Percentiles rank a stretch among this genome's conserved stretches.
Conservation (phyloP, 2,329 filamentous ascomycete genomes). For the Penicillium sp. region DNA sequence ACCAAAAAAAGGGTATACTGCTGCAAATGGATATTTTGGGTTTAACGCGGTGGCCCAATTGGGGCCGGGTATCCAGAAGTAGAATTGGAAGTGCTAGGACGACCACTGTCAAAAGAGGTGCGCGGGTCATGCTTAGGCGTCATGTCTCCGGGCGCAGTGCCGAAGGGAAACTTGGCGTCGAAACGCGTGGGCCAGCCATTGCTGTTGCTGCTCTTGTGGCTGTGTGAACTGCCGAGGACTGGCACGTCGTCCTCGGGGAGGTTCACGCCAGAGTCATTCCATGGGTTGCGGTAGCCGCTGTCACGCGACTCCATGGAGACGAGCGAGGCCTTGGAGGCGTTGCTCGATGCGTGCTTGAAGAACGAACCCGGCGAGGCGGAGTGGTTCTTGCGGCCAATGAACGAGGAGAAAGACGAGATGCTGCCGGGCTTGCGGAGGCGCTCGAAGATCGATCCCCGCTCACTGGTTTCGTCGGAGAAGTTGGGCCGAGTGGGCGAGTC, state of each 20-base stretch:
- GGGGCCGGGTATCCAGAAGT: constrained; percentile 96
- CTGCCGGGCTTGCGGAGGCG: constrained; percentile 91
- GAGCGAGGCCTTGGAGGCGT: constrained; percentile 90
- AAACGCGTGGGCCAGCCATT: constrained; percentile 54
- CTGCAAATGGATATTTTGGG: constrained; percentile 47
- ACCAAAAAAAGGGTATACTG: constrained; percentile 47
- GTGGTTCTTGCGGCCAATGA: constrained; percentile 94
- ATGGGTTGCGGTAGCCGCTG: constrained; percentile 93
- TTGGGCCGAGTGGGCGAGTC: constrained; percentile 86
- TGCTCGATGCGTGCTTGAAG: constrained; percentile 87
- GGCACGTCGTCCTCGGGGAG: constrained; percentile 78
- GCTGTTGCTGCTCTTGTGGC: constrained; percentile 65
- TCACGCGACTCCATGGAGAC: constrained; percentile 95
- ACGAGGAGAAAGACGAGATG: constrained; percentile 94
- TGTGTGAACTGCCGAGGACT: constrained; percentile 54
- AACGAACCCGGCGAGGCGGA: constrained; percentile 81
- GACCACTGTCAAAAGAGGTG: constrained; percentile 85
- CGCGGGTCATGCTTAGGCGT: constrained; percentile 82
- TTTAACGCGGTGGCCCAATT: constrained; percentile 88
- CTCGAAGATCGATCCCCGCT: constrained; percentile 83
- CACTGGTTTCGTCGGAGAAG: constrained; percentile 78
- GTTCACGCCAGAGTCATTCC: constrained; percentile 97
- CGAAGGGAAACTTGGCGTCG: constrained; percentile 68
- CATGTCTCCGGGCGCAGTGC: constrained; percentile 69
- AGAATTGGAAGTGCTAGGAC: constrained; percentile 93